Evolutionary conservation across 441 rosid genomes (phyloP).

Genomic region (Hypseocharis bilobata): DNA sequence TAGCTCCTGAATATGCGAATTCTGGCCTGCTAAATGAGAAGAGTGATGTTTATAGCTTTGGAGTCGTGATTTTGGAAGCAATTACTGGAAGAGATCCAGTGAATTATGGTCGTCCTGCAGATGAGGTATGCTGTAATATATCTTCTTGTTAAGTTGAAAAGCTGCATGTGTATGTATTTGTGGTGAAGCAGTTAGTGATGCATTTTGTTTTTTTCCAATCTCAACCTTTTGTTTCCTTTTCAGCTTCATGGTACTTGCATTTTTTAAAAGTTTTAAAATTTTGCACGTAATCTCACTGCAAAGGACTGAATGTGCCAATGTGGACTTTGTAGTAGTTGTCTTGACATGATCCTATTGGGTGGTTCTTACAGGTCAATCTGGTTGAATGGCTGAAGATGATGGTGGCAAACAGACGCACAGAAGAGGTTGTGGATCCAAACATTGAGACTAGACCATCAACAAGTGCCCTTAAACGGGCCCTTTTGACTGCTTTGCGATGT

Average conservation of each 20-base stretch:
- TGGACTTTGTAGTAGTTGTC: neutral
- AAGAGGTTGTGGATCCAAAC: slow-evolving; percentile 74
- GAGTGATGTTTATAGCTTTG: slow-evolving; percentile 94
- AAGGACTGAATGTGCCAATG: neutral
- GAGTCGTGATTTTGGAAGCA: slow-evolving; percentile 79
- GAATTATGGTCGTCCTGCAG: slow-evolving; percentile 72
- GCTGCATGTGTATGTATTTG: neutral
- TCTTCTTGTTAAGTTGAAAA: neutral
- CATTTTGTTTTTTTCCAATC: neutral
- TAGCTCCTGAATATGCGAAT: slow-evolving; percentile 94
- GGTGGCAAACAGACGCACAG: slow-evolving; percentile 71
- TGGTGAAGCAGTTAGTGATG: neutral
- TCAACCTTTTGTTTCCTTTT: neutral
- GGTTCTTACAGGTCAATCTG: slow-evolving; percentile 58
- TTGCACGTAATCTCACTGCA: neutral
- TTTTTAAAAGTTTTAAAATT: neutral
- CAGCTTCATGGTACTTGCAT: neutral
- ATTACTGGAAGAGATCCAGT: slow-evolving; percentile 94
- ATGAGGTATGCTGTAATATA: slow-evolving; percentile 41
- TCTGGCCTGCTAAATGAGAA: slow-evolving; percentile 89
- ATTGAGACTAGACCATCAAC: slow-evolving; percentile 70
- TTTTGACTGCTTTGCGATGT: slow-evolving; percentile 85
- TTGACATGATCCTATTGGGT: slow-evolving; percentile 1
- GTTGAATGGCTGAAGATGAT: slow-evolving; percentile 96
- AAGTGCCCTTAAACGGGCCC: slow-evolving; percentile 64